These are phyloP conservation scores for Tuctoria greenei DNA, from an alignment of 176 grass and related monocot species.

Conservation along the genomic window DNA sequence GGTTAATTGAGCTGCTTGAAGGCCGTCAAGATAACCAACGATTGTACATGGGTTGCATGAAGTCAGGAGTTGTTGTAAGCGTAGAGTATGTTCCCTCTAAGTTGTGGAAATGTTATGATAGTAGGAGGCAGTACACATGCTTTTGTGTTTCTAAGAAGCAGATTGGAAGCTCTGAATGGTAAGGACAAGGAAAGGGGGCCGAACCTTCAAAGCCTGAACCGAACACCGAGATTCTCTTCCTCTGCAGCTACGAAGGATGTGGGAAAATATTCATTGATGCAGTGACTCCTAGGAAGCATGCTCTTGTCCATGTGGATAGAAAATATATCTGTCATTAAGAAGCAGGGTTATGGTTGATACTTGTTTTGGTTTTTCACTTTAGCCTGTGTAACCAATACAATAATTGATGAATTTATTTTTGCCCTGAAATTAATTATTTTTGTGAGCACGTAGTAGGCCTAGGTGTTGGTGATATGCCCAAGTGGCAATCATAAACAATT, in stretches of 20 bases:
- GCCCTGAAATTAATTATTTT: too few species aligned
- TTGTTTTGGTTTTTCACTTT: too few species aligned
- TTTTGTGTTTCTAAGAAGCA: too few species aligned
- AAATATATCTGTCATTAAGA: constrained; percentile 86
- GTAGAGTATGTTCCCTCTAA: constrained; percentile 83
- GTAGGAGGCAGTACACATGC: too few species aligned
- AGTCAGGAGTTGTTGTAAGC: constrained; percentile 78
- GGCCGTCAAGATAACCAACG: constrained; percentile 52
- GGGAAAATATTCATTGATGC: constrained; percentile 80
- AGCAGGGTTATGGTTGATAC: too few species aligned
- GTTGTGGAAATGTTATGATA: too few species aligned
- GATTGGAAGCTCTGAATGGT: constrained; percentile 60
- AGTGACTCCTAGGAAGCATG: constrained; percentile 77
- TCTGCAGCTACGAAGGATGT: constrained; percentile 88
- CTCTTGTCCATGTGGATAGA: constrained; percentile 76
- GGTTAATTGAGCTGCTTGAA: constrained; percentile 91
- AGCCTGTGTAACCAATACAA: too few species aligned
- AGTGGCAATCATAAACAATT: too few species aligned
- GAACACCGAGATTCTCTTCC: constrained; percentile 79
- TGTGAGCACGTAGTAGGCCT: too few species aligned
- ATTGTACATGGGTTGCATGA: constrained; percentile 98
- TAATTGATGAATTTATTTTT: too few species aligned
- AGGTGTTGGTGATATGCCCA: too few species aligned
- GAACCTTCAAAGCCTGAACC: constrained; percentile 58
- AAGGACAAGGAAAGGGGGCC: constrained; percentile 53